phyloP scores from a whole-genome alignment of 2,329 filamentous ascomycete species.

The Sporothrix brasiliensis region DNA sequence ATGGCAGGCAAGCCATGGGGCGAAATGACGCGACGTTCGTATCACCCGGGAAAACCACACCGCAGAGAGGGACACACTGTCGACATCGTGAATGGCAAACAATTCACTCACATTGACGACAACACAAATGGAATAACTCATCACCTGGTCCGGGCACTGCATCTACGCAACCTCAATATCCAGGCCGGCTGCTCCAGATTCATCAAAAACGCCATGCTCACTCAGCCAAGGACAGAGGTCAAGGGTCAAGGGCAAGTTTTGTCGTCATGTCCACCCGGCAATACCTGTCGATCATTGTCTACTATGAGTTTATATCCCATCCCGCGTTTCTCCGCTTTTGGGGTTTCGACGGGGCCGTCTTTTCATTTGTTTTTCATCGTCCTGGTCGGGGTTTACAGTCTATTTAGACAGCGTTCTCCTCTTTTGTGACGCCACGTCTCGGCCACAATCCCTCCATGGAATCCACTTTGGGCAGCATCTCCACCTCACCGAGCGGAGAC shows the following conservation, averaged over 20 bases:
- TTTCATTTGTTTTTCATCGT: background rate
- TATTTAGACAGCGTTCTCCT: background rate
- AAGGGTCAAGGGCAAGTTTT: background rate
- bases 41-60: background rate
- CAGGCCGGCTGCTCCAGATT: constrained; percentile 5
- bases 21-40: background rate
- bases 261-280: background rate
- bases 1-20: too few relatives aligned
- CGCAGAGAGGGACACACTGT: background rate
- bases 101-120: background rate
- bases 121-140: background rate
- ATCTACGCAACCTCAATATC: constrained; percentile 20
- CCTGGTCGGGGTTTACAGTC: constrained; percentile 6
- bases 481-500: background rate
- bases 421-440: background rate
- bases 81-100: background rate
- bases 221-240: background rate
- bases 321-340: background rate
- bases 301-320: background rate
- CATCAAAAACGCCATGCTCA: background rate
- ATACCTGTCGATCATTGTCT: background rate
- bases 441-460: background rate
- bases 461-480: constrained; percentile 12
- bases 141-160: background rate
- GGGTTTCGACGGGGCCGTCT: background rate